phyloP scores from a whole-genome alignment of 306 rosid genomes.

The Dryas alaskensis region DNA sequence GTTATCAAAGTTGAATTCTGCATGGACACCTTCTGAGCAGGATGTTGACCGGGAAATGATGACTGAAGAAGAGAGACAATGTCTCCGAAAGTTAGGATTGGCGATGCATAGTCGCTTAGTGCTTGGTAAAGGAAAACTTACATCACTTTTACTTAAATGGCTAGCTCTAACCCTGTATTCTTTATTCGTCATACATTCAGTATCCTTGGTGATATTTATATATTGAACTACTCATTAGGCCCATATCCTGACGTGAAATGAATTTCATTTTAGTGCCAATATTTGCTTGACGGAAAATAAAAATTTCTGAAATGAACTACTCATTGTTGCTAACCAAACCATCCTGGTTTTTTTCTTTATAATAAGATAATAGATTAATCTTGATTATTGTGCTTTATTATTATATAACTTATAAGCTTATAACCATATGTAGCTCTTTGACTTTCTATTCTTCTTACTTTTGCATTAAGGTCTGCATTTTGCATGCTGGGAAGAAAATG shows the following conservation, averaged over 20 bases:
- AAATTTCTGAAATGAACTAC: too few species aligned
- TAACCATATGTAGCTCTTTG: background rate
- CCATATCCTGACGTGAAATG: background rate
- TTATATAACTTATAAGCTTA: background rate
- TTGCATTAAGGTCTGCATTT: background rate
- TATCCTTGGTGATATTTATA: background rate
- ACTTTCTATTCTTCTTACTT: background rate
- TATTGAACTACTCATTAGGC: slow-evolving; percentile 8
- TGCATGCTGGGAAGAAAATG: background rate
- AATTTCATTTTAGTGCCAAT: slow-evolving; percentile 1
- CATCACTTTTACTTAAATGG: slow-evolving; percentile 10
- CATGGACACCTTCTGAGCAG: slow-evolving; percentile 50
- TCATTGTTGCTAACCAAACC: background rate
- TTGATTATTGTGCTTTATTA: background rate
- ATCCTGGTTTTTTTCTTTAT: background rate
- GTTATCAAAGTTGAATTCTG: slow-evolving; percentile 55
- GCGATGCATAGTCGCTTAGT: slow-evolving; percentile 55
- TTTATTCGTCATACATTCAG: background rate
- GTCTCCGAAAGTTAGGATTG: slow-evolving; percentile 63
- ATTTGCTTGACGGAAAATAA: background rate
- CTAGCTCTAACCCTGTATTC: slow-evolving; percentile 6
- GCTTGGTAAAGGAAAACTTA: slow-evolving; percentile 51
- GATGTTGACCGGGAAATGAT: slow-evolving; percentile 66
- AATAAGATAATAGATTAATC: background rate
- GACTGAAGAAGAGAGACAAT: slow-evolving; percentile 74